These are phyloP conservation scores for Termitomyces sp. DNA, from an alignment of 768 basidiomycete genomes.

Conservation along the genomic window DNA sequence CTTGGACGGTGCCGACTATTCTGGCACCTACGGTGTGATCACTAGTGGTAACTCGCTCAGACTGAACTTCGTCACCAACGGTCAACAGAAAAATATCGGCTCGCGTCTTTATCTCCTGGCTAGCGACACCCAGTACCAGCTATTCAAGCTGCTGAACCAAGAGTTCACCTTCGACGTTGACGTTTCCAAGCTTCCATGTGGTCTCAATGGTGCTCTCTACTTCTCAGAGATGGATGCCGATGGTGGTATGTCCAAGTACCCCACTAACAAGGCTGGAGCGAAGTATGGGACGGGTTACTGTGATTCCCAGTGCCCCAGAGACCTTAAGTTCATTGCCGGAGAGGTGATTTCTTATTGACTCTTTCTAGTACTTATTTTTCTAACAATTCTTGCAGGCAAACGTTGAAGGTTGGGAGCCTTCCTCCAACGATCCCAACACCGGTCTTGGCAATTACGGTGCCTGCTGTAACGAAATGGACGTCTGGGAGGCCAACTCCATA, in stretches of 20 bases:
- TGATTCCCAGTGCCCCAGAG: constrained; percentile 57
- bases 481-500: constrained; percentile 53
- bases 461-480: constrained; percentile 58
- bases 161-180: constrained; percentile 21
- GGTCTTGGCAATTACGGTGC: constrained; percentile 41
- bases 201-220: too few species aligned
- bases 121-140: constrained; percentile 35
- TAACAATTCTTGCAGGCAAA: background rate
- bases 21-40: constrained; percentile 46
- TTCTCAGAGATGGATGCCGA: constrained; percentile 60
- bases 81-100: constrained; percentile 31
- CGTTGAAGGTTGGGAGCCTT: constrained; percentile 6
- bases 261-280: constrained; percentile 49
- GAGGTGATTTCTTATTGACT: constrained; percentile 25
- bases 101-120: constrained; percentile 47
- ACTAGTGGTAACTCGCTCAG: constrained; percentile 41
- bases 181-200: too few species aligned
- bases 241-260: constrained; percentile 41
- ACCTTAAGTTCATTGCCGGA: constrained; percentile 61
- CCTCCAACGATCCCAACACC: constrained; percentile 35
- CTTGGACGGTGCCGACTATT: constrained; percentile 41
- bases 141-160: constrained; percentile 10
- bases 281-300: constrained; percentile 62
- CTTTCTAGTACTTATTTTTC: background rate
- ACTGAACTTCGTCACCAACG: constrained; percentile 41